phyloP scores from a whole-genome alignment of 2,329 filamentous ascomycete species.

The Emydomyces testavorans region DNA sequence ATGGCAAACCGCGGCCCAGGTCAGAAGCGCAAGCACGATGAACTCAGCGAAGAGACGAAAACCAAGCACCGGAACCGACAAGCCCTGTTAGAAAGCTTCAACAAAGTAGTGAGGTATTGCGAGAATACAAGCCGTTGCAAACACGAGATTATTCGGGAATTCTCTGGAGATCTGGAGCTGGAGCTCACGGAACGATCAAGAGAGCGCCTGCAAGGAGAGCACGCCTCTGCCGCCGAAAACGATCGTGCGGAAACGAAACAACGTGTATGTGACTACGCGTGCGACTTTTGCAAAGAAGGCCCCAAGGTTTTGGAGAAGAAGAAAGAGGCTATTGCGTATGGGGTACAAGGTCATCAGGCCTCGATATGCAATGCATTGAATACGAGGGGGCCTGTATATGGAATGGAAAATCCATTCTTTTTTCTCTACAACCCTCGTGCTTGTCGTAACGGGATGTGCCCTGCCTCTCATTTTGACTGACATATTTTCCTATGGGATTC shows the following conservation, averaged over 20 bases:
- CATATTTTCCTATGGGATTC: no score
- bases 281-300: constrained; percentile 65
- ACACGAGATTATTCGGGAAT: constrained; percentile 61
- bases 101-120: constrained; percentile 65
- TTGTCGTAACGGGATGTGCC: neutral
- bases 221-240: constrained; percentile 23
- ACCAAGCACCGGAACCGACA: constrained; percentile 28
- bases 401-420: neutral
- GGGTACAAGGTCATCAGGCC: constrained; percentile 6
- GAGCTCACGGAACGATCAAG: constrained; percentile 24
- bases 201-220: constrained; percentile 15
- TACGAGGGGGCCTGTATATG: neutral
- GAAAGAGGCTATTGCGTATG: constrained; percentile 34
- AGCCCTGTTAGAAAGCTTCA: constrained; percentile 49
- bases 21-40: constrained; percentile 38
- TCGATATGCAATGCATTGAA: neutral
- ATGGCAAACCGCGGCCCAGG: neutral
- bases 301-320: constrained; percentile 45
- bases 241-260: constrained; percentile 10
- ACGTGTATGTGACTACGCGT: constrained; percentile 59
- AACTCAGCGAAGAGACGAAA: constrained; percentile 32
- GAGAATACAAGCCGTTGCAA: constrained; percentile 63
- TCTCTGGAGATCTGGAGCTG: constrained; percentile 56
- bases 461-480: no score
- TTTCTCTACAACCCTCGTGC: neutral